phyloP scores from a whole-genome alignment of 148 eudicot species.

The Chenopodium album region DNA sequence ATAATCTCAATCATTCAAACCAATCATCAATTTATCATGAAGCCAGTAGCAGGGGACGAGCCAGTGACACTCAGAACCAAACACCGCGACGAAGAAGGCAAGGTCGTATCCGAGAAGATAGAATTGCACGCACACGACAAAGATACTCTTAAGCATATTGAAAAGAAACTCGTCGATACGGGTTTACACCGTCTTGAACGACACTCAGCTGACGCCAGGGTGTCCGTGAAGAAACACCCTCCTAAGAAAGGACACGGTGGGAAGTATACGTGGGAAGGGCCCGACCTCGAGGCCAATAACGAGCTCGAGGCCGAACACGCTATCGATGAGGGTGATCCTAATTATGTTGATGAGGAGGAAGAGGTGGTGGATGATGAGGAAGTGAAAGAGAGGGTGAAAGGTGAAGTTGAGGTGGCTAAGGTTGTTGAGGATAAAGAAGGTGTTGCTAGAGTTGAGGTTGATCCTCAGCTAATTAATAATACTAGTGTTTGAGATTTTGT shows the following conservation, averaged over 20 bases:
- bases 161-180: slow-evolving; percentile 60
- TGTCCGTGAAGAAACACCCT: slow-evolving; percentile 42
- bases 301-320: slow-evolving; percentile 48
- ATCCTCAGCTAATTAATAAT: slow-evolving; percentile 33
- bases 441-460: slow-evolving; percentile 70
- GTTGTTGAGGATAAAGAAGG: slow-evolving; percentile 49
- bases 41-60: slow-evolving; percentile 37
- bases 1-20: too few species aligned
- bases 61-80: slow-evolving; percentile 38
- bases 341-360: slow-evolving; percentile 61
- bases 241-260: slow-evolving; percentile 86
- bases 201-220: slow-evolving; percentile 49
- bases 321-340: slow-evolving; percentile 69
- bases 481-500: neutral
- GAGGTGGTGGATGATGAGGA: slow-evolving; percentile 27
- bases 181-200: slow-evolving; percentile 64
- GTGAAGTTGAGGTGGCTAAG: slow-evolving; percentile 57
- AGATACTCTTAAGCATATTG: slow-evolving; percentile 46
- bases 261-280: slow-evolving; percentile 95
- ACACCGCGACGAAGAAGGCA: slow-evolving; percentile 56
- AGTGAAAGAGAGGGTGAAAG: slow-evolving; percentile 31
- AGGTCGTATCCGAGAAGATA: slow-evolving; percentile 32
- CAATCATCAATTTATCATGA: neutral
- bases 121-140: slow-evolving; percentile 35
- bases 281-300: slow-evolving; percentile 32